Base-by-base conservation (phyloP, 352 stramenopile species). In the Pythium periplocum region DNA sequence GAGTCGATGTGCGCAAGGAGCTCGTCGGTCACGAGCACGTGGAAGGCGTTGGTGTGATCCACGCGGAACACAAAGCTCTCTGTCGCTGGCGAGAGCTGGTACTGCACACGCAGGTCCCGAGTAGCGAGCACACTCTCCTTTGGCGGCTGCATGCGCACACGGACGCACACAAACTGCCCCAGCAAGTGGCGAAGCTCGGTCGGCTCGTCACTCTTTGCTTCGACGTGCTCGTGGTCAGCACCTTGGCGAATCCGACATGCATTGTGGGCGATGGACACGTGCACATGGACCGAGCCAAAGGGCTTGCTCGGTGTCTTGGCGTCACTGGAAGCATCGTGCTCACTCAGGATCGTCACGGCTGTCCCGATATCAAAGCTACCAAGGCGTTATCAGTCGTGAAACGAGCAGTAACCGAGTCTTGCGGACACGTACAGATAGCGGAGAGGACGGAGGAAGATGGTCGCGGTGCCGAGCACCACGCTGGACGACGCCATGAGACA, bases 21-120 rank as follows among this genome's bases (percentile, higher is more conserved):
- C 36, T 73, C 76, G 43, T 87, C 71, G 1, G 74, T 83, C 40
- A 87, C 74, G 9, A 87, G 59, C 31, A 85, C 51, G 37, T 72
- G 74, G 10, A 83, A 48, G 53, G 77, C 64, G 53, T 82, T 87
- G 3, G 71, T 82, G 56, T 87, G 73, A 34, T 85, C 66, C 11
- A 81, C 49, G 6, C 71, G 71, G 2, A 82, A 39, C 12, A 75
- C 54, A 32, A 75, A 85, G 53, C 69, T 83, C 51, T 87, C 74
- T n/a, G 63, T 76, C 35, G 57, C 38, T n/a, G 69, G 49, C 7
- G 62, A 73, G 46, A 83, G 32, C 57, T 87, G 74, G 50, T 84
- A 86, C 47, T 84, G 72, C 37, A 85, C 69, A n/a, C 62, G 68
- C 12, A 44, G 2, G 26, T 17, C 4, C 33, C 12, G 5, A 48